Evolutionary conservation across 805 yeast genomes (phyloP).

Genomic region (Spathaspora arborariae): DNA sequence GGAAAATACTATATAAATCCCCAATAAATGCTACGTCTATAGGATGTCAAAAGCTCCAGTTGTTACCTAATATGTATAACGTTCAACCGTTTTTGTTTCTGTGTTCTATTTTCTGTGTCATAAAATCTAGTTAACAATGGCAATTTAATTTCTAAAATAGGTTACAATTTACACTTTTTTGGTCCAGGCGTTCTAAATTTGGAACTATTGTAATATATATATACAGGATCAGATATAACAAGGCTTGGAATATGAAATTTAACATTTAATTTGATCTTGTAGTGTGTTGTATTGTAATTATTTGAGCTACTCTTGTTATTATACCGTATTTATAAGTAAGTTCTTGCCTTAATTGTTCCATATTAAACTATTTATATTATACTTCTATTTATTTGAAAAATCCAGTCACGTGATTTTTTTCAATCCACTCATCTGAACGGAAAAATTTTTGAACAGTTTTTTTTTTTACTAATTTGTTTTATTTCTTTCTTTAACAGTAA

Average conservation of each 20-base stretch:
- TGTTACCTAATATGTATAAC: too few relatives aligned
- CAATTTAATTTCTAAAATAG: not conserved
- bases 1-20: too few relatives aligned
- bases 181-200: not conserved
- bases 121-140: not conserved
- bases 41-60: too few relatives aligned
- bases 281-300: too few relatives aligned
- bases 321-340: too few relatives aligned
- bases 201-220: not conserved
- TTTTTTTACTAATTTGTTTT: constrained; percentile 2
- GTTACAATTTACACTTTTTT: not conserved
- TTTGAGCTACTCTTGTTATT: too few relatives aligned
- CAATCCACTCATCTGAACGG: not conserved
- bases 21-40: too few relatives aligned
- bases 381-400: too few relatives aligned
- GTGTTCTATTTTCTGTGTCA: not conserved
- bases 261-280: not conserved
- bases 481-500: constrained; percentile 4
- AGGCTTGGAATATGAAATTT: not conserved
- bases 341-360: too few relatives aligned
- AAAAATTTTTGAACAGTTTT: not conserved
- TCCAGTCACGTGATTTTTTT: not conserved
- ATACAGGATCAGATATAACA: not conserved
- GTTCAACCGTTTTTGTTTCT: too few relatives aligned
- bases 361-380: too few relatives aligned